Evolutionary conservation across 2,329 filamentous ascomycete genomes (phyloP), one percentile per base, ranked within the genome.

Genomic region (Ceratocystis papillata): DNA sequence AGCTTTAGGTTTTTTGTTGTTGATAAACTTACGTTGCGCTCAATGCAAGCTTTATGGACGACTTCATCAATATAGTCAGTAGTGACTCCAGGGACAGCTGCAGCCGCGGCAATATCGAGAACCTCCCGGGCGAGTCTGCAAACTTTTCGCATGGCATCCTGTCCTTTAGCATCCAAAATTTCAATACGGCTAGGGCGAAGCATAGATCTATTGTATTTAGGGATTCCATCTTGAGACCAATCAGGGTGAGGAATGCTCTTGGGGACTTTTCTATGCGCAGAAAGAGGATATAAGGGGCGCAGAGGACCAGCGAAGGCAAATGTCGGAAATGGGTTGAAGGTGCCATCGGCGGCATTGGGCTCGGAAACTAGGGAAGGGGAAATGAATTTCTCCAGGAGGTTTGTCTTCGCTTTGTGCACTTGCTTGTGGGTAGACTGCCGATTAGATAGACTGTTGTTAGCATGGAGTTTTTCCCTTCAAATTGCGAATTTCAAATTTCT

Each of bases 31-130:
- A 96, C 93, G 70, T 96, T 84, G 77, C 94, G 84, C 77, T 96
- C 93, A 70, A 97, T 79, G 74, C 90, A 96, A 63, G 93, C 94
- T 71, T 96, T 90, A 79, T 99, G 94, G 50, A 96, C 92, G 69
- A 97, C 80, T 76, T 95, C 88, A 73, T 99, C 94, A 67, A 99
- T 90, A 72, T 95, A 87, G 74, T 99, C 94, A 5, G 94, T 97
- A 5, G 93, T 96, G 44, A 97, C 87, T 62, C 94, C 94, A n/a
- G 94, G 93, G 73, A 86, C 87, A 59, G 88, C 78, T 63, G 87
- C 93, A 15, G 87, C 85, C 0, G 90, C 94, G 1, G 92, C 90
- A 73, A 96, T 88, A 75, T 99, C 94, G 69, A 99, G 79, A 10
- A 97, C 91, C 78, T 99, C 94, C 74, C 94, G 83, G 20, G 89